Conservation (phyloP, 2,329 filamentous ascomycete genomes). For the Knufia fluminis region DNA sequence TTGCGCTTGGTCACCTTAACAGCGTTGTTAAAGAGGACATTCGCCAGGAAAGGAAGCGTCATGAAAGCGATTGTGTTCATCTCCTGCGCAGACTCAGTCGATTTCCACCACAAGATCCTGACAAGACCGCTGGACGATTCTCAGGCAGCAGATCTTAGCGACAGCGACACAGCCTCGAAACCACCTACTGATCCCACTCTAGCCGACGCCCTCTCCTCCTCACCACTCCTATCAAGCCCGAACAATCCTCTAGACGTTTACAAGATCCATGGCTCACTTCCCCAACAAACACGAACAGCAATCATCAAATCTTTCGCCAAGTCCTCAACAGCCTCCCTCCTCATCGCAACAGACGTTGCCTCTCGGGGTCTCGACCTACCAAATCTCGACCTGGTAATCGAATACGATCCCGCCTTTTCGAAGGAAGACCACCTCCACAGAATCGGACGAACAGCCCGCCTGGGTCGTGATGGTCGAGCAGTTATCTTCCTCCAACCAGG, state of each 20-base stretch:
- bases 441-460: constrained; percentile 87
- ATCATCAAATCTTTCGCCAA: constrained; percentile 73
- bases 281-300: constrained; percentile 75
- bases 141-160: constrained; percentile 11
- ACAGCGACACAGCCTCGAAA: not conserved
- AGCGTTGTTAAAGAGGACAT: constrained; percentile 74
- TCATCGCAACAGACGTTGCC: constrained; percentile 91
- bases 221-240: constrained; percentile 62
- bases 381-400: constrained; percentile 86
- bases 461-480: constrained; percentile 77
- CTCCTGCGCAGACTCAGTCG: constrained; percentile 90
- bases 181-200: constrained; percentile 1
- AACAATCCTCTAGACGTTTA: constrained; percentile 73
- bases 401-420: constrained; percentile 93
- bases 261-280: constrained; percentile 83
- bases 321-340: constrained; percentile 64
- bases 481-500: constrained; percentile 85
- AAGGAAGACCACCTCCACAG: constrained; percentile 90
- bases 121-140: constrained; percentile 31
- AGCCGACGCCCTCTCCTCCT: constrained; percentile 52
- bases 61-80: constrained; percentile 98
- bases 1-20: constrained; percentile 80
- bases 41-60: constrained; percentile 76
- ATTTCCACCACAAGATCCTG: constrained; percentile 88
- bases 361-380: constrained; percentile 92